These are phyloP conservation scores for Malassezia cuniculi DNA, from an alignment of 1,284 basidiomycete species.

Conservation along the genomic window DNA sequence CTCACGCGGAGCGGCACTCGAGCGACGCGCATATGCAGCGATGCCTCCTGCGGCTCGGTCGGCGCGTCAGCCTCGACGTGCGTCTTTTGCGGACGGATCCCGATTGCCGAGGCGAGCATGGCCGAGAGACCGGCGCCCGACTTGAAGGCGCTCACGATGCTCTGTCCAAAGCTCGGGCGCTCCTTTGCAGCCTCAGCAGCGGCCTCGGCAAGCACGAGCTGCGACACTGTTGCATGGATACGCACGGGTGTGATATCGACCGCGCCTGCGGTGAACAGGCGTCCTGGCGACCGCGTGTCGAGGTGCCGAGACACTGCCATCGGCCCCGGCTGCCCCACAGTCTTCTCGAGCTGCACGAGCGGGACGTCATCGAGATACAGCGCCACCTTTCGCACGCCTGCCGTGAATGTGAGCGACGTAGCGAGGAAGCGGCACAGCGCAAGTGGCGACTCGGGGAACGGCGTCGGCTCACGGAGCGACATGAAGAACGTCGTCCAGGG, in stretches of 20 bases:
- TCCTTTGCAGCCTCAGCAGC: conserved; percentile 57
- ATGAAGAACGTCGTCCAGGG: conserved; percentile 86
- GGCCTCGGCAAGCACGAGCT: conserved; percentile 52
- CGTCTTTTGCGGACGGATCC: conserved; percentile 37
- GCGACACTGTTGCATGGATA: conserved; percentile 70
- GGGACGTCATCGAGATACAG: conserved; percentile 55
- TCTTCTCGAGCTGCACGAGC: conserved; percentile 64
- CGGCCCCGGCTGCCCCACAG: conserved; percentile 52
- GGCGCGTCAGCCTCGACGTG: conserved; percentile 9
- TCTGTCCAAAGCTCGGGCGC: conserved; percentile 47
- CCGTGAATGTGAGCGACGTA: conserved; percentile 90
- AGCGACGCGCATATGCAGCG: conserved; percentile 67
- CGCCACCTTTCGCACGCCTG: conserved; percentile 59
- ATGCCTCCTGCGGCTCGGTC: conserved; percentile 47
- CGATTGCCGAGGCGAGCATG: conserved; percentile 43
- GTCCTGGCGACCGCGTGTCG: conserved; percentile 46
- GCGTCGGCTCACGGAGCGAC: conserved; percentile 66
- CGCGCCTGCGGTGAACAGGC: conserved; percentile 58
- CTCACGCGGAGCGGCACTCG: conserved; percentile 66
- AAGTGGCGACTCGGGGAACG: conserved; percentile 65
- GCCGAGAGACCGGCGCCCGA: conserved; percentile 37
- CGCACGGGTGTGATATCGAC: conserved; percentile 61
- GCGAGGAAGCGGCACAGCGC: conserved; percentile 80
- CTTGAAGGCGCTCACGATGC: conserved; percentile 29
- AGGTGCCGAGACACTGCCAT: conserved; percentile 53